Percentiles rank a stretch among this genome's conserved stretches.
These are phyloP conservation scores for Millerozyma acaciae DNA, from an alignment of 805 yeast genomes.

Conservation along the genomic window DNA sequence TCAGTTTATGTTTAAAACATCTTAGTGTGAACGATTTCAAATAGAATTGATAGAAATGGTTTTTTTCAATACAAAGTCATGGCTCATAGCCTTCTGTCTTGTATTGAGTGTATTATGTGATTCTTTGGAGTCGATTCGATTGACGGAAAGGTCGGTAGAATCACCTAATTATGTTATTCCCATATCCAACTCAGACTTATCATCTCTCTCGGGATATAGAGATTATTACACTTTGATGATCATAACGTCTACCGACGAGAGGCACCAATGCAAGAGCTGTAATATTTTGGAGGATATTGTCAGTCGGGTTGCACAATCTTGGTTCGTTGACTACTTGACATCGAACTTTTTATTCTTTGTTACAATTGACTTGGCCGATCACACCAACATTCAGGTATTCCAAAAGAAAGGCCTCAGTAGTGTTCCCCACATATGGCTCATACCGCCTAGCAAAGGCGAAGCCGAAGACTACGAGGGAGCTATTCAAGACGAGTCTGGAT, in stretches of 20 bases:
- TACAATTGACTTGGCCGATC: constrained; percentile 46
- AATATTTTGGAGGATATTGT: constrained; percentile 37
- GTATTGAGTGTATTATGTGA: neutral
- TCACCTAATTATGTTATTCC: constrained; percentile 36
- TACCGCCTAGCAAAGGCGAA: constrained; percentile 41
- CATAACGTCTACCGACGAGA: constrained; percentile 47
- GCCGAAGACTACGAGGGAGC: constrained; percentile 15
- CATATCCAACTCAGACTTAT: constrained; percentile 39
- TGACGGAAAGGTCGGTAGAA: constrained; percentile 4
- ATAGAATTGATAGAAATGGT: no score
- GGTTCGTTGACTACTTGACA: constrained; percentile 41
- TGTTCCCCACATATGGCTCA: constrained; percentile 67
- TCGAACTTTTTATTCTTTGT: constrained; percentile 42
- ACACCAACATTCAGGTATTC: constrained; percentile 39
- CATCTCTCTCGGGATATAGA: constrained; percentile 43
- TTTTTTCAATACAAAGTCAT: no score
- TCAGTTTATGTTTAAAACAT: no score
- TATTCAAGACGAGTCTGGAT: constrained; percentile 14
- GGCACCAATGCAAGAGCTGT: constrained; percentile 49
- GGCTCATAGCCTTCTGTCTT: neutral
- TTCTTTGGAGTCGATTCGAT: constrained; percentile 1
- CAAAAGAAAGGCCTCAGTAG: constrained; percentile 39
- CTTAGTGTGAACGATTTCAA: no score
- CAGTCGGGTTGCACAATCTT: constrained; percentile 39
- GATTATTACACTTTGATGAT: constrained; percentile 49